Evolutionary conservation across 495 filamentous ascomycete genomes (phyloP).

Genomic region (Gamarada debralockiae): DNA sequence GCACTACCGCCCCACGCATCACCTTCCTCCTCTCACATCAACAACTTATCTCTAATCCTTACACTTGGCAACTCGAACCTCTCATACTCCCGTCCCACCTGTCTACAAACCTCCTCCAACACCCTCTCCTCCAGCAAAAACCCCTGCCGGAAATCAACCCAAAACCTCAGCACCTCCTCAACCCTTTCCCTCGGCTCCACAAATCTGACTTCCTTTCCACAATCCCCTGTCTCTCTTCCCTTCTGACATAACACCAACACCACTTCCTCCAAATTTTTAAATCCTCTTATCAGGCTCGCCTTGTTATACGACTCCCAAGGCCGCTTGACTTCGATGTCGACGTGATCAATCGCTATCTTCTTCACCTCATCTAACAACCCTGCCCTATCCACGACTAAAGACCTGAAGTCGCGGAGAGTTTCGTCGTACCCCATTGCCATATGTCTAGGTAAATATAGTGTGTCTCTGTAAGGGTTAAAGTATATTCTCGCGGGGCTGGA

Average conservation of each 20-base stretch:
- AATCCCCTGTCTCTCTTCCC: not conserved
- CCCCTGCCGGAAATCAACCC: constrained; percentile 21
- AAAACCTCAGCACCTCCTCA: constrained; percentile 17
- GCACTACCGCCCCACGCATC: too few species aligned
- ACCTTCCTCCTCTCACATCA: too few species aligned
- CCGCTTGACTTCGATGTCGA: constrained; percentile 38
- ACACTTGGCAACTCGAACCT: constrained; percentile 11
- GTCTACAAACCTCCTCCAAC: constrained; percentile 13
- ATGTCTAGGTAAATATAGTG: constrained; percentile 44
- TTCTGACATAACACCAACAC: constrained; percentile 28
- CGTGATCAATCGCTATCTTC: constrained; percentile 43
- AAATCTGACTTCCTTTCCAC: constrained; percentile 9
- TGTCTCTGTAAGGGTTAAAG: constrained; percentile 41
- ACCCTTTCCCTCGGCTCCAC: constrained; percentile 7
- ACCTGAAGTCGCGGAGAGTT: constrained; percentile 34
- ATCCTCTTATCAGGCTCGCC: constrained; percentile 39
- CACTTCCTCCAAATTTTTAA: constrained; percentile 35
- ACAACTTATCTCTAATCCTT: constrained; percentile 1
- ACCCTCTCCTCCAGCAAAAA: constrained; percentile 17
- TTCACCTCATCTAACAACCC: constrained; percentile 9
- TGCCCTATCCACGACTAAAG: constrained; percentile 1
- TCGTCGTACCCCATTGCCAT: constrained; percentile 45
- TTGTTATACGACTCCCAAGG: constrained; percentile 54
- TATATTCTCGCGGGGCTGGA: constrained; percentile 31
- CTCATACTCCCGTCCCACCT: constrained; percentile 15